Conservation (phyloP, 2,329 filamentous ascomycete species). For the Ceratocystis destructans region DNA sequence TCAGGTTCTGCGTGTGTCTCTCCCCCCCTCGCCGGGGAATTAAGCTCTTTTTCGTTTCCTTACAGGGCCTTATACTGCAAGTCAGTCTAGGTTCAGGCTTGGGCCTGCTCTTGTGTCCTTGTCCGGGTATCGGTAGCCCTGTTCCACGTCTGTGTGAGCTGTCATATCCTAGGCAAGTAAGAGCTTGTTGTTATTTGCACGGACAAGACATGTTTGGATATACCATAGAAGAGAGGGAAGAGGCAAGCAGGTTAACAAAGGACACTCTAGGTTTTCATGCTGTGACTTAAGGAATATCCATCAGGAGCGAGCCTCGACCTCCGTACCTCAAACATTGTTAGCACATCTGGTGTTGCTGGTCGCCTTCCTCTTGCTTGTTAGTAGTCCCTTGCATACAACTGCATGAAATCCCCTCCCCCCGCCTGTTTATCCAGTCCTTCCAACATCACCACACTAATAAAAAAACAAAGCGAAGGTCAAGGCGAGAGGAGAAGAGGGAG, state of each 20-base stretch:
- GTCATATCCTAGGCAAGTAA: background rate
- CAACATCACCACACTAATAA: background rate
- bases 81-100: background rate
- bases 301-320: background rate
- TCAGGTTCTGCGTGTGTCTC: background rate
- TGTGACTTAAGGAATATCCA: background rate
- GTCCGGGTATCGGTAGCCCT: background rate
- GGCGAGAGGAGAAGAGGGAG: background rate
- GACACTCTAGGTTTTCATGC: background rate
- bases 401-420: background rate
- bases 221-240: background rate
- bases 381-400: background rate
- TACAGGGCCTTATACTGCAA: background rate
- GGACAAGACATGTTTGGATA: background rate
- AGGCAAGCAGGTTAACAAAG: too few relatives aligned
- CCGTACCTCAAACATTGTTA: background rate
- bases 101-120: background rate
- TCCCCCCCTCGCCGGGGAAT: background rate
- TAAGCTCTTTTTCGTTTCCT: background rate
- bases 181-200: background rate
- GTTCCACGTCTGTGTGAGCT: conserved; percentile 6
- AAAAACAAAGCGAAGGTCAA: background rate
- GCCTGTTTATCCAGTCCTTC: conserved; percentile 6
- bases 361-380: background rate
- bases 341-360: background rate